Evolutionary conservation across 2,329 filamentous ascomycete genomes (phyloP), one percentile per base, ranked within the genome.

Genomic region (Fusarium ambrosium): DNA sequence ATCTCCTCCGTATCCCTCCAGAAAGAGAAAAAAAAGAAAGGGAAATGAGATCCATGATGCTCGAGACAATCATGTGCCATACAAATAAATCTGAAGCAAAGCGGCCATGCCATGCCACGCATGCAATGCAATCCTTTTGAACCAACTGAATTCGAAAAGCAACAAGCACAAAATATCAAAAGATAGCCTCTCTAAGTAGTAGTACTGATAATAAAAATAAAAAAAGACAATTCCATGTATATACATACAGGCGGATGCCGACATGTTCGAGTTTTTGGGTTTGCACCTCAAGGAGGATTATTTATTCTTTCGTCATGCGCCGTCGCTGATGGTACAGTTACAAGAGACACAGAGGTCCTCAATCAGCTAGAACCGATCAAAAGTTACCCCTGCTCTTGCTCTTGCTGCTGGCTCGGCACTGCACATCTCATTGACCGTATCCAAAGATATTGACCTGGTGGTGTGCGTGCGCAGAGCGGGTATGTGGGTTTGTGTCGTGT

Each of bases 61-160:
- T 66, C 37, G 51, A 66, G 56, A 66, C 60, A 56, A 63, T 72
- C 68, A 66, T 64, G 69, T 66, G 64, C 65, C 65, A 61, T 69
- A 67, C 59, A 43, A 73, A 18, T 27, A 51, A 51, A 27, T 51
- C 29, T 51, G 45, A 51, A 51, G 45, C 45, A 51, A 51, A 63
- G 70, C 67, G 73, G 45, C 69, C 74, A 66, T 66, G 75, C 76
- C 74, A 78, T 75, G 76, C 76, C 75, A 70, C 18, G 32, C 53
- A 53, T 53, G 75, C 75, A 75, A 77, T 77, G 75, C 76, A 75
- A 70, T 64, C 76, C 68, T 64, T 66, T 68, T 72, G 63, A 75
- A 56, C 32, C 68, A 68, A 51, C 43, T 66, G 67, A 72, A 62
- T 62, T 45, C 27, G n/a, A 56, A 29, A 22, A 34, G 45, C 27